A percentile compares a stretch with the other conserved stretches of the same genome.
These are phyloP conservation scores for Rhizopus delemar DNA, from an alignment of 371 early-diverging fungal genomes.

Conservation along the genomic window DNA sequence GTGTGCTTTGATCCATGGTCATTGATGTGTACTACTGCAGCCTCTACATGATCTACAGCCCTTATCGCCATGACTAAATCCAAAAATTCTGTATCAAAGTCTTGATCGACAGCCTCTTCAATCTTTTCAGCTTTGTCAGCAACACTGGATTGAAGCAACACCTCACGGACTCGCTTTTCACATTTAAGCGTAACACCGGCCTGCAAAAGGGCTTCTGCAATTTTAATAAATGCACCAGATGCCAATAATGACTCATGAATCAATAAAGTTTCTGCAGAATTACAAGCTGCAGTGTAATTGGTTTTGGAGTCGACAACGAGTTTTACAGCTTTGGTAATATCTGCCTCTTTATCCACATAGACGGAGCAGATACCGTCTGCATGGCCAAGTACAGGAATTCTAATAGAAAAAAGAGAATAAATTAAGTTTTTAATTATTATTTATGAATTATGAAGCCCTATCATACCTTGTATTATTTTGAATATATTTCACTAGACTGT, in stretches of 20 bases:
- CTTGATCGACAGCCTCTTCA: constrained; percentile 43
- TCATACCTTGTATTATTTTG: constrained; percentile 82
- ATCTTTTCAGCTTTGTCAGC: constrained; percentile 27
- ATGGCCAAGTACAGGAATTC: constrained; percentile 97
- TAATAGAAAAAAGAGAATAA: constrained; percentile 23
- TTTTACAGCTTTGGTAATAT: constrained; percentile 69
- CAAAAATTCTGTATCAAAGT: constrained; percentile 90
- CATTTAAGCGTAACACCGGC: constrained; percentile 67
- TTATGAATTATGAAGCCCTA: too few relatives aligned
- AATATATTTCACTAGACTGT: constrained; percentile 85
- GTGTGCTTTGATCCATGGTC: constrained; percentile 94
- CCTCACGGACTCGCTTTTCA: constrained; percentile 41
- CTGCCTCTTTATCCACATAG: constrained; percentile 83
- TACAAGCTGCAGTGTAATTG: constrained; percentile 95
- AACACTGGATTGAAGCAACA: constrained; percentile 20
- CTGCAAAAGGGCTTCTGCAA: constrained; percentile 59
- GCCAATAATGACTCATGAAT: constrained; percentile 66
- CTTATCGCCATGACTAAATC: constrained; percentile 84
- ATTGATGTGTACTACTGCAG: constrained; percentile 90
- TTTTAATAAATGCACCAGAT: constrained; percentile 42
- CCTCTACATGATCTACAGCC: constrained; percentile 72
- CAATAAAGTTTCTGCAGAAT: constrained; percentile 90
- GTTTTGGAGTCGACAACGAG: constrained; percentile 93
- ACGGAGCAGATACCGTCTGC: constrained; percentile 96
- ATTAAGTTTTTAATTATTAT: too few relatives aligned